These are phyloP conservation scores for Colletotrichum tropicicola DNA, from an alignment of 2,329 filamentous ascomycete genomes.

Conservation along the genomic window DNA sequence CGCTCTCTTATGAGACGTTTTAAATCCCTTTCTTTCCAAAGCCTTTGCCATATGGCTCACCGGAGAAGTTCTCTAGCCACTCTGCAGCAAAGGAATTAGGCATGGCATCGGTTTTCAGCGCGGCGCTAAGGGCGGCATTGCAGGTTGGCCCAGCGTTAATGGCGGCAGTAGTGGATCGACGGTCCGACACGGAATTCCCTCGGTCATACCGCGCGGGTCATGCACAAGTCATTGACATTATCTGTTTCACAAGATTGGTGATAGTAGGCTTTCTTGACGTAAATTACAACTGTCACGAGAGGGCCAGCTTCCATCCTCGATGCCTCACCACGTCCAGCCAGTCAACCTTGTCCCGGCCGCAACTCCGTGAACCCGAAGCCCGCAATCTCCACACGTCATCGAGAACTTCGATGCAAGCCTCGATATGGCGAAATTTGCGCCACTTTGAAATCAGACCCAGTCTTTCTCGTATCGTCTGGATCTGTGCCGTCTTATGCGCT, in stretches of 20 bases:
- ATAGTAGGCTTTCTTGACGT: no score
- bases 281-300: no score
- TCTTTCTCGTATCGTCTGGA: not conserved
- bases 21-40: no score
- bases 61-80: no score
- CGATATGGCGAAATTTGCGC: slow-evolving; percentile 20
- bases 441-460: not conserved
- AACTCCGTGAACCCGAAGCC: not conserved
- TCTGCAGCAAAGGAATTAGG: no score
- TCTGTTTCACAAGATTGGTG: not conserved
- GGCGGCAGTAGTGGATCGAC: not conserved
- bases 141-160: not conserved
- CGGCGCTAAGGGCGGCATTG: no score
- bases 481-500: not conserved
- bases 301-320: slow-evolving; percentile 22
- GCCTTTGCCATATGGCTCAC: no score
- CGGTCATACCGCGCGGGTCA: not conserved
- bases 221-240: no score
- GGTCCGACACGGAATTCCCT: not conserved
- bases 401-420: slow-evolving; percentile 15
- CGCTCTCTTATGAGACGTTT: no score
- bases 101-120: no score
- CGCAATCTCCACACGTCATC: slow-evolving; percentile 14
- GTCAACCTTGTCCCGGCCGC: not conserved
- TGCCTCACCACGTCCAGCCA: slow-evolving; percentile 19